Evolutionary conservation across 768 basidiomycete species (phyloP).

Genomic region (Pleurotus sapidus): DNA sequence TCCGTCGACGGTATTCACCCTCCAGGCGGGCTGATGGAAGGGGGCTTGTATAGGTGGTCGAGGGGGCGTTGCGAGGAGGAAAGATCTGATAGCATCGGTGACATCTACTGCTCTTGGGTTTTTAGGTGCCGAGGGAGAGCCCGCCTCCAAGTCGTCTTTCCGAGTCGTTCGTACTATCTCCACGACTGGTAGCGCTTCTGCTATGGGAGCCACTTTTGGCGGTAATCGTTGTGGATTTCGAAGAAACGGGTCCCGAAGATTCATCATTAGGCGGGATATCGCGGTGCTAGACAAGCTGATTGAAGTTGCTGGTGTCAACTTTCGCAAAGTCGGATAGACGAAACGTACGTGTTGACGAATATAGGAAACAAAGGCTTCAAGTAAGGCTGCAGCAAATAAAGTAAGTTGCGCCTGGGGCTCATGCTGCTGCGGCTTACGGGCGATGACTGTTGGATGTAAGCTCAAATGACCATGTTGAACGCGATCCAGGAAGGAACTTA

Average conservation of each 20-base stretch:
- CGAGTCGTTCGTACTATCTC: no score
- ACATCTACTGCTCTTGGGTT: no score
- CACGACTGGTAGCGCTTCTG: no score
- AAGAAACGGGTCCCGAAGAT: background rate
- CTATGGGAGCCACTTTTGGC: no score
- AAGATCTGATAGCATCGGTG: no score
- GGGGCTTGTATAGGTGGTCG: no score
- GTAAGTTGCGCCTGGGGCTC: background rate
- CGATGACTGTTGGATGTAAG: background rate
- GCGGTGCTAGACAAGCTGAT: background rate
- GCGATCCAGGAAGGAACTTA: background rate
- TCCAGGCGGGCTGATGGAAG: no score
- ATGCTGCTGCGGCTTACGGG: background rate
- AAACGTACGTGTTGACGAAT: background rate
- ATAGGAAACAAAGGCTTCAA: background rate
- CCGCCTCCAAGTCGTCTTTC: no score
- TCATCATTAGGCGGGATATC: slow-evolving; percentile 8
- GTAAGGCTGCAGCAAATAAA: background rate
- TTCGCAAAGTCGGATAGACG: background rate
- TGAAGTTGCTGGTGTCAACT: background rate
- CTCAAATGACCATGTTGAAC: background rate
- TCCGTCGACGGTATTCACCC: no score
- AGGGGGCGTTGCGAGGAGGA: no score
- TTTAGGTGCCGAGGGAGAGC: no score
- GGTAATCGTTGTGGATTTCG: no score